Conservation (phyloP, 169 alveolate species). For the Eimeria tenella region DNA sequence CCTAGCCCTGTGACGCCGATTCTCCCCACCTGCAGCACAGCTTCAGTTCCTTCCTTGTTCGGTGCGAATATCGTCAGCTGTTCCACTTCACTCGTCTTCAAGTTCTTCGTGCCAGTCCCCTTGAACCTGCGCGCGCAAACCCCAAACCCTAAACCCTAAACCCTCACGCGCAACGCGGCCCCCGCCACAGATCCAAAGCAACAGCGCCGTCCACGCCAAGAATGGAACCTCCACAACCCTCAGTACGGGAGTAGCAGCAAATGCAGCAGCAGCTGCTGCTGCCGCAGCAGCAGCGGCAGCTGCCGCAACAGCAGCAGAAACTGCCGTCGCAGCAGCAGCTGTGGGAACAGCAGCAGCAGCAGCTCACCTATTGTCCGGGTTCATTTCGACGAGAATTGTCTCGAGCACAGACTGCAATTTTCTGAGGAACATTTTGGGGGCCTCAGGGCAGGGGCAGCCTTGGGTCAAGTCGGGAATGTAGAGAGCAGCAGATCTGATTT, state of each 20-base stretch:
- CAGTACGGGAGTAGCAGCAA: neutral
- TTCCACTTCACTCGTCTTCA: constrained; percentile 10
- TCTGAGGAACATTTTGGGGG: neutral
- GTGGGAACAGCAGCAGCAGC: neutral
- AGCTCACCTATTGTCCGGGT: neutral
- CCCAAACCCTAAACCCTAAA: constrained; percentile 23
- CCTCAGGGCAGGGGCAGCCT: constrained; percentile 21
- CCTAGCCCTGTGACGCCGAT: neutral
- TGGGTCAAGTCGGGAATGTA: neutral
- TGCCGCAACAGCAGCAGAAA: neutral
- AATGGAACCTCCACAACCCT: too few relatives aligned
- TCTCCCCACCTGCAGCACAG: neutral
- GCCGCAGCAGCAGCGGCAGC: neutral
- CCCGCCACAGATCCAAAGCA: neutral
- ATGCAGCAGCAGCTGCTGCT: neutral
- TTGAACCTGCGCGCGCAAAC: constrained; percentile 40
- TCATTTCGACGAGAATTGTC: neutral
- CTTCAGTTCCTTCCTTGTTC: neutral
- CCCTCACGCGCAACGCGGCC: neutral
- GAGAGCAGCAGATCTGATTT: neutral
- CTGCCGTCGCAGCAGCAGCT: neutral
- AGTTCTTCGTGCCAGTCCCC: constrained; percentile 18
- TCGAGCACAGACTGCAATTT: neutral
- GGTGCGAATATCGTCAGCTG: constrained; percentile 29
- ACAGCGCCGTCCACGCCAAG: neutral